Base-by-base conservation (phyloP, 1,284 basidiomycete genomes). In the Xerocomus amazonicus region DNA sequence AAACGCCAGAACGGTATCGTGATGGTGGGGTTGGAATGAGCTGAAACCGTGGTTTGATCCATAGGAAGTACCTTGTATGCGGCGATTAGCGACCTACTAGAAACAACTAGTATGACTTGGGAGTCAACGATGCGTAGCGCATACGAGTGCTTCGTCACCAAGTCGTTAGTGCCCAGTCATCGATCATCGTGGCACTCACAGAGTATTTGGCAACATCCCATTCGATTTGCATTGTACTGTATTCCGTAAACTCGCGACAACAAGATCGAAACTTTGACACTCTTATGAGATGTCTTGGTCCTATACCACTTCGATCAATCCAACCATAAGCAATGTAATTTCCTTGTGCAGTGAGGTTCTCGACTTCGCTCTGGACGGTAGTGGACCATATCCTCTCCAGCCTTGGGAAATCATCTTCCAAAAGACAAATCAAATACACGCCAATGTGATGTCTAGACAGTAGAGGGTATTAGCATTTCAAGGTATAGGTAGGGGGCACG, bases 1-100 rank as follows among this genome's bases (percentile, higher is more conserved):
- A 56, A 56, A 32, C 38, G 38, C 55, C 55, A 56, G 35, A 56
- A 54, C 9, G 50, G 42, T 3, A 19, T 16, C 10, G 54, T 32
- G 17, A 14, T 1, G 6, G 14, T 33, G 10, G 46, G 50, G 13
- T 57, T 23, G 37, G 28, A 43, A 9, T n/a, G 10, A 23, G 7
- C 9, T 9, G 12, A 34, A 37, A 19, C n/a, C 7, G 47, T 27
- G 8, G 19, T 4, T 4, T 23, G 19, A 4, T 23, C 29, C 37
- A 50, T 43, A 32, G 16, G 42, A 9, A 44, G 50, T 2, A 42
- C 37, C 6, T 29, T 28, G 35, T 56, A 56, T 9, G 54, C 54
- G 4, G 54, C 54, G 8, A 56, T n/a, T 6, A 56, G 27, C 12
- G 16, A n/a, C 40, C 23, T 56, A 14, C 45, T 56, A 9, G 54